A percentile compares a stretch with the other conserved stretches of the same genome.
Evolutionary conservation across 2,329 filamentous ascomycete genomes (phyloP).

Genomic region (Fusarium anguioides): DNA sequence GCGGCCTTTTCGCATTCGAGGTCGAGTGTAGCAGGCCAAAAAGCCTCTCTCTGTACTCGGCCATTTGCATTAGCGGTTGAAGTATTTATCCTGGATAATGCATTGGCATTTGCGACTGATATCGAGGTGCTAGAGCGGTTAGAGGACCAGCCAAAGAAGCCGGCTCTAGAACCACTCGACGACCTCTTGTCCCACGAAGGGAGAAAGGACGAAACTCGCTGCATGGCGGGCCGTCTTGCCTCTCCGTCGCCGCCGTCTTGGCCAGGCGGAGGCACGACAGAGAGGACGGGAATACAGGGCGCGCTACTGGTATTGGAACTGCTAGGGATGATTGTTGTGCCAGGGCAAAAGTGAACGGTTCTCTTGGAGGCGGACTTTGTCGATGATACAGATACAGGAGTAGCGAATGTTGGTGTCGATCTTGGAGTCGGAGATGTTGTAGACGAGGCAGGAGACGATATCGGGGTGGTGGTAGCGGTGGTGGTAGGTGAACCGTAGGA

Average conservation of each 20-base stretch:
- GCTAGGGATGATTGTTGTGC: slow-evolving; percentile 25
- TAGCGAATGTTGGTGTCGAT: slow-evolving; percentile 34
- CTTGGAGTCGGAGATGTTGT: slow-evolving; percentile 38
- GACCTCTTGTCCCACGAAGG: slow-evolving; percentile 60
- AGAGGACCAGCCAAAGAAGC: slow-evolving; percentile 58
- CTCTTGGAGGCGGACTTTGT: slow-evolving; percentile 24
- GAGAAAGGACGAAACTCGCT: slow-evolving; percentile 58
- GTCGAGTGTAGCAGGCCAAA: slow-evolving; percentile 87
- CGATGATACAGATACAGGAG: slow-evolving; percentile 26
- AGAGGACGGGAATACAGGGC: slow-evolving; percentile 42
- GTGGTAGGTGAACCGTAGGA: slow-evolving; percentile 31
- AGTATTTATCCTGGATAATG: slow-evolving; percentile 51
- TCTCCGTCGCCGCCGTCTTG: slow-evolving; percentile 51
- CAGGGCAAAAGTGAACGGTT: slow-evolving; percentile 31
- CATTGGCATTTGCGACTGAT: slow-evolving; percentile 33
- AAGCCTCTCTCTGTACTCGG: slow-evolving; percentile 68
- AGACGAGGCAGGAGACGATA: slow-evolving; percentile 36
- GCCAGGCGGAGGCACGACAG: slow-evolving; percentile 49
- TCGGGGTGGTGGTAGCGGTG: slow-evolving; percentile 29
- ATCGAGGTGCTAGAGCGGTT: slow-evolving; percentile 59
- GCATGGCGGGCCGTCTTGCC: slow-evolving; percentile 53
- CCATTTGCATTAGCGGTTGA: slow-evolving; percentile 48
- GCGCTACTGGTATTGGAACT: slow-evolving; percentile 49
- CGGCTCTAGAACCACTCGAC: slow-evolving; percentile 44
- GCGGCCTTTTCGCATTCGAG: slow-evolving; percentile 93